Evolutionary conservation across 208 protist species (phyloP).

Genomic region (Spongospora subterranea): DNA sequence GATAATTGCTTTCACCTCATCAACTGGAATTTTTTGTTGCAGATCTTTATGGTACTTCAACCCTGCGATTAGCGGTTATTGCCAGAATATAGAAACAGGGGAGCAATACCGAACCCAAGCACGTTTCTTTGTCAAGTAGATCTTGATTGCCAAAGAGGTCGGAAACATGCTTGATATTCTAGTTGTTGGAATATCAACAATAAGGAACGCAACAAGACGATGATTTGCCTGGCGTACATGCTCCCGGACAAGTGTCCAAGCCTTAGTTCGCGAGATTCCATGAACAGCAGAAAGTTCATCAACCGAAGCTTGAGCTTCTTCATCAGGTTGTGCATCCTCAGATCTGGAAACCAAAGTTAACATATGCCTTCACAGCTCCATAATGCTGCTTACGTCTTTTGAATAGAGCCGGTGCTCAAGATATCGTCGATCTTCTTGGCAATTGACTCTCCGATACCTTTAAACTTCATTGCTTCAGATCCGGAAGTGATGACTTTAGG

Average conservation of each 20-base stretch:
- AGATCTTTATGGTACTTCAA: constrained; percentile 41
- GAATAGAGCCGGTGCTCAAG: not conserved
- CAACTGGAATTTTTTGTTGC: not conserved
- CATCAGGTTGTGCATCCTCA: not conserved
- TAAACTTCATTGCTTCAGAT: not conserved
- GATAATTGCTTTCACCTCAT: not conserved
- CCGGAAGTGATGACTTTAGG: not conserved
- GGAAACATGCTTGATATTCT: not conserved
- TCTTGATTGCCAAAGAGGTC: constrained; percentile 13
- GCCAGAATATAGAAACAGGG: not conserved
- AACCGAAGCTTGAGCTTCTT: not conserved
- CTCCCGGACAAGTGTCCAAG: not conserved
- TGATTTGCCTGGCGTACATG: not conserved
- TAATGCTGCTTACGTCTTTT: not conserved
- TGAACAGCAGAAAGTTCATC: not conserved
- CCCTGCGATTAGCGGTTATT: not conserved
- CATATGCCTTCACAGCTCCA: not conserved
- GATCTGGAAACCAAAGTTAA: not conserved
- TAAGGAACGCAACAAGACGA: not conserved
- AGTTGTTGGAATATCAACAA: not conserved
- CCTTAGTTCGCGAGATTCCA: not conserved
- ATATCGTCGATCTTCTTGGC: constrained; percentile 53
- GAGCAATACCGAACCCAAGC: not conserved
- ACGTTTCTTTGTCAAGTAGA: not conserved
- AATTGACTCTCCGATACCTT: constrained; percentile 19